These are phyloP conservation scores for Agaricales sp. DNA, from an alignment of 1,284 basidiomycete species.

Conservation along the genomic window DNA sequence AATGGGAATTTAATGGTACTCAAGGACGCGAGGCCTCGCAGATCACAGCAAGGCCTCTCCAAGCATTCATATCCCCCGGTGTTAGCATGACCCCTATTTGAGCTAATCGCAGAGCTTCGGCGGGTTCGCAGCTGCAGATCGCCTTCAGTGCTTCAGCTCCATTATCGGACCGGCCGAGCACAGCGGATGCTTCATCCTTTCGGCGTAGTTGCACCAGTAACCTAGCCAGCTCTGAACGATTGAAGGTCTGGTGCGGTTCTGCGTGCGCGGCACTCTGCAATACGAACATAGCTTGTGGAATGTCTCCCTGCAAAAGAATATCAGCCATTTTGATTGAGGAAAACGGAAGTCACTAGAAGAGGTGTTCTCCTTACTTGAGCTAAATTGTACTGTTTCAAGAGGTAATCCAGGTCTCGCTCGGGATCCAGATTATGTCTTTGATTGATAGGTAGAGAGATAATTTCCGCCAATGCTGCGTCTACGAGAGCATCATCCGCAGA, in stretches of 20 bases:
- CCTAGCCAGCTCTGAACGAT: constrained; percentile 41
- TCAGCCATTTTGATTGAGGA: not conserved
- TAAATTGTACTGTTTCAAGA: constrained; percentile 59
- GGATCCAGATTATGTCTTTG: constrained; percentile 56
- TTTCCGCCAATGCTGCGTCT: constrained; percentile 82
- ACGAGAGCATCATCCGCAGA: constrained; percentile 72
- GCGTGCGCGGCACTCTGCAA: constrained; percentile 45
- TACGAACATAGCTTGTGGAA: constrained; percentile 36
- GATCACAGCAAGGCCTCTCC: constrained; percentile 53
- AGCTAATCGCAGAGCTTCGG: constrained; percentile 31
- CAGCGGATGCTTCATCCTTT: constrained; percentile 22
- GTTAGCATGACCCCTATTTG: constrained; percentile 61
- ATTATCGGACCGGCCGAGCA: constrained; percentile 18
- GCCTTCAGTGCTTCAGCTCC: constrained; percentile 15
- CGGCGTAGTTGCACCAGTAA: constrained; percentile 38
- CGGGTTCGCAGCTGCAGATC: constrained; percentile 13
- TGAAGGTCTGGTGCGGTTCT: constrained; percentile 41
- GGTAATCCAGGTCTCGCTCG: constrained; percentile 49
- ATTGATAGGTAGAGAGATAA: constrained; percentile 56
- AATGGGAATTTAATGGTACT: too few species aligned
- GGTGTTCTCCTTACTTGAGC: constrained; percentile 37
- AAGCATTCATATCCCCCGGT: constrained; percentile 48
- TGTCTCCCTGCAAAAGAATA: constrained; percentile 30
- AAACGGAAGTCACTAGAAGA: not conserved
- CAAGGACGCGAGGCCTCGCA: too few species aligned